phyloP scores from a whole-genome alignment of 2,329 filamentous ascomycete species.

The Trichoderma sp. region DNA sequence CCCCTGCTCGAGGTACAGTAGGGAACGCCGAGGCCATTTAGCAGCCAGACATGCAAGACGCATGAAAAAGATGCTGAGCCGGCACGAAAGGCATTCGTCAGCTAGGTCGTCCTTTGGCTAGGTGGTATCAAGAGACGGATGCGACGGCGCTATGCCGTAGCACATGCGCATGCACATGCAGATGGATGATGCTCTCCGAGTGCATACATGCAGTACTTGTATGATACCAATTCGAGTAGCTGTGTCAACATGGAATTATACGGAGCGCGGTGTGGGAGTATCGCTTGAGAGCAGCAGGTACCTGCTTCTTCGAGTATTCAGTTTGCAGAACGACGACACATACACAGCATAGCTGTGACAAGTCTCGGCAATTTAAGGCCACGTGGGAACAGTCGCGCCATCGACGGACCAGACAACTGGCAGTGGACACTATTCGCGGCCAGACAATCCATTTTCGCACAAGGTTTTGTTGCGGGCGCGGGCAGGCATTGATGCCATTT shows the following conservation, averaged over 20 bases:
- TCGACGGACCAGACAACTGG: slow-evolving; percentile 1
- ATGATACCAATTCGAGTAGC: not conserved
- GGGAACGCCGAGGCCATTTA: not conserved
- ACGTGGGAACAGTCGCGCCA: slow-evolving; percentile 11
- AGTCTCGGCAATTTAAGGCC: slow-evolving; percentile 6
- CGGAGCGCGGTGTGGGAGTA: not conserved
- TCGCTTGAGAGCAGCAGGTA: not conserved
- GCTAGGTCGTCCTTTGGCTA: not conserved
- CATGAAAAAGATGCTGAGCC: not conserved
- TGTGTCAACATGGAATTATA: not conserved
- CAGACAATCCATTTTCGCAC: not conserved
- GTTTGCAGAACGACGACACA: not conserved
- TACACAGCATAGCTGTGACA: not conserved
- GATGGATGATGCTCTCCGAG: not conserved
- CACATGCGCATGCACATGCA: not conserved
- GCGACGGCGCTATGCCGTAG: not conserved
- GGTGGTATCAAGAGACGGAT: not conserved
- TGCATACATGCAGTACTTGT: not conserved
- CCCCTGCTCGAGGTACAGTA: not conserved
- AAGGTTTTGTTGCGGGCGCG: not conserved
- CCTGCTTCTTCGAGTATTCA: not conserved
- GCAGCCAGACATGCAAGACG: not conserved
- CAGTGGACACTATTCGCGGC: not conserved
- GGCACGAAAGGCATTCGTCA: not conserved
- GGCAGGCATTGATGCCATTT: not conserved